Conservation (phyloP, 768 basidiomycete genomes). For the Zangia roseola region DNA sequence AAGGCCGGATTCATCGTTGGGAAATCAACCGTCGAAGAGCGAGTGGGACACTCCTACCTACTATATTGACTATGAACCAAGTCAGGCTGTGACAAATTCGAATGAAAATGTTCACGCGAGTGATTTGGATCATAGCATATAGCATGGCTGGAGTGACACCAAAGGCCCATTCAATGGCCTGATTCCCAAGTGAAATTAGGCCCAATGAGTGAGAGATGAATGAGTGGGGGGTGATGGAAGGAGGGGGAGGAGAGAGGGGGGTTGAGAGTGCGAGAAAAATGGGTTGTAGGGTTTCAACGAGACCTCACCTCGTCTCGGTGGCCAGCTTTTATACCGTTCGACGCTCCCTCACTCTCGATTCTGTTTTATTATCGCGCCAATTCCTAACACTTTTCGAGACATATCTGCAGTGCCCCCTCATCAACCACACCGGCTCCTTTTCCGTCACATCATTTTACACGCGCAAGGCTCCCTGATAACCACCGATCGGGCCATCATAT, state of each 20-base stretch:
- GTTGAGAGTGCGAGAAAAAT: constrained; percentile 24
- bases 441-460: constrained; percentile 23
- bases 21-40: constrained; percentile 12
- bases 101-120: constrained; percentile 30
- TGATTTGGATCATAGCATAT: constrained; percentile 42
- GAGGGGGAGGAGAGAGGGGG: no score
- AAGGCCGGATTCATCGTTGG: constrained; percentile 1
- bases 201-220: constrained; percentile 1
- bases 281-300: constrained; percentile 2
- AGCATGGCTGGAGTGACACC: constrained; percentile 32
- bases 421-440: constrained; percentile 10
- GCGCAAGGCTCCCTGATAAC: not conserved
- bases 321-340: constrained; percentile 19
- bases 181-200: constrained; percentile 5
- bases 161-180: constrained; percentile 18
- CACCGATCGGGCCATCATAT: constrained; percentile 8
- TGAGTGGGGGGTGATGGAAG: not conserved
- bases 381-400: constrained; percentile 8
- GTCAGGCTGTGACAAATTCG: constrained; percentile 33
- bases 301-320: not conserved
- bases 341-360: not conserved
- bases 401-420: constrained; percentile 3
- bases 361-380: constrained; percentile 5
- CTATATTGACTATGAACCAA: constrained; percentile 65
- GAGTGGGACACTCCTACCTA: constrained; percentile 41